phyloP scores from a whole-genome alignment of 176 grass and related monocot genomes.

The Olyra latifolia region DNA sequence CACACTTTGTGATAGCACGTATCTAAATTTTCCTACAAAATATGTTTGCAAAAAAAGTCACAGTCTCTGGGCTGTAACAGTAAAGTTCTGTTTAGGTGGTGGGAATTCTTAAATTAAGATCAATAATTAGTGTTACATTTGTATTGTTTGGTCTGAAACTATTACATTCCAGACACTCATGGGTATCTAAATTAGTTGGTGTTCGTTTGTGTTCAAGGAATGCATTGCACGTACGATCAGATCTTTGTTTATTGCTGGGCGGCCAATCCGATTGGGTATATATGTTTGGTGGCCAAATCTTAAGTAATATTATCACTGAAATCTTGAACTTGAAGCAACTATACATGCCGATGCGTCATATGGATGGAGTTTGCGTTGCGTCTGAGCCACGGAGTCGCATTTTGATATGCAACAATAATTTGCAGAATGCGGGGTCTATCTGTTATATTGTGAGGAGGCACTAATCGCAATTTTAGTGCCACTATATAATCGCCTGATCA shows the following conservation, averaged over 20 bases:
- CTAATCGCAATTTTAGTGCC: not conserved
- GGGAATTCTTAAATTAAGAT: too few relatives aligned
- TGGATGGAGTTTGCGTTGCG: constrained; percentile 1
- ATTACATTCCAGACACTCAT: not conserved
- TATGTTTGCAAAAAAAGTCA: too few relatives aligned
- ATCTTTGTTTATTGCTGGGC: constrained; percentile 17
- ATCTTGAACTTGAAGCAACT: constrained; percentile 3
- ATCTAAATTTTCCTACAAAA: too few relatives aligned
- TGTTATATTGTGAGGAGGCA: not conserved
- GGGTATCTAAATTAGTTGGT: not conserved
- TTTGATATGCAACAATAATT: not conserved
- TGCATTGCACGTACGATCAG: constrained; percentile 9
- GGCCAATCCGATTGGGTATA: constrained; percentile 31
- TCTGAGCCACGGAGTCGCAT: not conserved
- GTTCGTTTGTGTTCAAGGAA: not conserved
- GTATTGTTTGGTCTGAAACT: not conserved
- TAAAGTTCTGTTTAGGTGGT: too few relatives aligned
- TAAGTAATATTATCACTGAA: constrained; percentile 26
- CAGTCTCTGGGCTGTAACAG: too few relatives aligned
- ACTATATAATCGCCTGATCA: not conserved
- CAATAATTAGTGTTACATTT: too few relatives aligned
- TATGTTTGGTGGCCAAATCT: constrained; percentile 41
- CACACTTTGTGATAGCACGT: too few relatives aligned
- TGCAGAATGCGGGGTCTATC: not conserved
- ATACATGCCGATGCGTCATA: not conserved